Percentiles rank a stretch among this genome's conserved stretches.
These are phyloP conservation scores for Ceratobasidium papillatum DNA, from an alignment of 1,284 basidiomycete species.

Conservation along the genomic window DNA sequence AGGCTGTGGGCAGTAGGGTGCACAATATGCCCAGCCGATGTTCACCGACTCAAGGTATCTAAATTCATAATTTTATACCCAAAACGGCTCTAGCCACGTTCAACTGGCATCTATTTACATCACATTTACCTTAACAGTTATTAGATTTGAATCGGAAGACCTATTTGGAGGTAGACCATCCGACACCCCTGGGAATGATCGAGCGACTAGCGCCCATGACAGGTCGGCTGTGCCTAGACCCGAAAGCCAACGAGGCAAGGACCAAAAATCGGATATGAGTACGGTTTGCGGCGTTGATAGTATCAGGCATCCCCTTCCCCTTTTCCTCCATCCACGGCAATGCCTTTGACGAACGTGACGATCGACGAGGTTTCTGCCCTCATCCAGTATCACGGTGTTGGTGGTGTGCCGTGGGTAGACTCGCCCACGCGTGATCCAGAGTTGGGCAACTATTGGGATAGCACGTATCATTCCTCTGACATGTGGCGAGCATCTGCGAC, in stretches of 20 bases:
- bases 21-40: too few relatives aligned
- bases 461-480: constrained; percentile 16
- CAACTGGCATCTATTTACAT: not conserved
- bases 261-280: not conserved
- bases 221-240: constrained; percentile 16
- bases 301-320: not conserved
- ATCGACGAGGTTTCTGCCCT: constrained; percentile 22
- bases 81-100: not conserved
- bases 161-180: not conserved
- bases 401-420: constrained; percentile 8
- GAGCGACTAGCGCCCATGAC: not conserved
- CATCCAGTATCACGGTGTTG: constrained; percentile 3
- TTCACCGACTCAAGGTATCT: too few relatives aligned
- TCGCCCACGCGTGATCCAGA: constrained; percentile 23
- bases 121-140: not conserved
- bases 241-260: not conserved
- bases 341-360: constrained; percentile 13
- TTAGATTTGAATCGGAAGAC: not conserved
- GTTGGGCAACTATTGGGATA: constrained; percentile 2
- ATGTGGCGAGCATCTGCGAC: not conserved
- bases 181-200: not conserved
- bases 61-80: too few relatives aligned
- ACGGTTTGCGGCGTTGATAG: not conserved
- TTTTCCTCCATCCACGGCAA: not conserved
- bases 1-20: too few relatives aligned